A percentile compares a stretch with the other conserved stretches of the same genome.
These are phyloP conservation scores for Coffea humblotiana DNA, from an alignment of 305 asterid genomes.

Conservation along the genomic window DNA sequence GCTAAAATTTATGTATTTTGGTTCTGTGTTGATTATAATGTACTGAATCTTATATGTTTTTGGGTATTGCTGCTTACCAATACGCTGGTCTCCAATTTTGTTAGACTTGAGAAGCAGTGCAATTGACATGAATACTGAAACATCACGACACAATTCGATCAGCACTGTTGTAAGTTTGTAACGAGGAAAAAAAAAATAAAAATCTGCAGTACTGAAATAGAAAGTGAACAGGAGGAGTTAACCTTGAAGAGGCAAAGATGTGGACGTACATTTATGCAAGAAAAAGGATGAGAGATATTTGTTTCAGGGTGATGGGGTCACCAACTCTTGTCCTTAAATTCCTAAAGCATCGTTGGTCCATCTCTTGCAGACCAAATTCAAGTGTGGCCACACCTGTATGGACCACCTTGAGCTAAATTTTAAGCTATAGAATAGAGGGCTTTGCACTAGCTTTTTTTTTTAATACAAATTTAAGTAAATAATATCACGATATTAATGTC, in stretches of 20 bases:
- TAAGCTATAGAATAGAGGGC: neutral
- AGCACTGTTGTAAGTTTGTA: no score
- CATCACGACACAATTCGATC: neutral
- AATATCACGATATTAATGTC: no score
- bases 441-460: no score
- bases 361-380: neutral
- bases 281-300: constrained; percentile 2
- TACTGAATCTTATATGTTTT: no score
- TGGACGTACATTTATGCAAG: constrained; percentile 1
- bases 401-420: neutral
- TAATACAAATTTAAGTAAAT: no score
- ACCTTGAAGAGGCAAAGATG: neutral
- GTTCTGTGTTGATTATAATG: no score
- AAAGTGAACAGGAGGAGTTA: neutral
- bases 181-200: neutral
- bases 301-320: neutral
- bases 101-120: no score
- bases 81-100: no score
- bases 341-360: neutral
- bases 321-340: neutral
- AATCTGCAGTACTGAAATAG: neutral
- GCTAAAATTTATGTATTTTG: no score
- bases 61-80: no score
- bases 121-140: no score
- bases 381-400: neutral